A percentile compares a stretch with the other conserved stretches of the same genome.
These are phyloP conservation scores for Pseudodiploospora longispora DNA, from an alignment of 2,329 filamentous ascomycete species.

Conservation along the genomic window DNA sequence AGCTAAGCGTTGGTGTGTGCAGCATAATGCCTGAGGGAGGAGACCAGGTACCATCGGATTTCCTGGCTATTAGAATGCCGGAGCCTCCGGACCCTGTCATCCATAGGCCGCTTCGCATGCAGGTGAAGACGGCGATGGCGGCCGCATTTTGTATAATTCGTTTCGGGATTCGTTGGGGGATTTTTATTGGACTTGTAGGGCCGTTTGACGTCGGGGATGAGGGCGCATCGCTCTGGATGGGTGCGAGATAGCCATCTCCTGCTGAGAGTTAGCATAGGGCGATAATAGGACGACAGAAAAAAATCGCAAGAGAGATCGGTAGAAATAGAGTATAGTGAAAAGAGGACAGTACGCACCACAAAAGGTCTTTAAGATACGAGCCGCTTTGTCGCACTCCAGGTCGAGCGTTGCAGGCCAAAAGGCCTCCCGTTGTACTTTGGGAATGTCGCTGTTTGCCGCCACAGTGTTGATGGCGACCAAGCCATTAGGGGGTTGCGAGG, in stretches of 20 bases:
- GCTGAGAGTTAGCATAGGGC: conserved; percentile 13
- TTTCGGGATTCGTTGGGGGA: conserved; percentile 75
- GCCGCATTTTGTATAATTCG: conserved; percentile 83
- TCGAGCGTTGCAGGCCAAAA: conserved; percentile 84
- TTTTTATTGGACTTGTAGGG: conserved; percentile 42
- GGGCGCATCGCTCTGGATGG: conserved; percentile 27
- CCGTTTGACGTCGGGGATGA: conserved; percentile 21
- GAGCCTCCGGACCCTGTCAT: conserved; percentile 85
- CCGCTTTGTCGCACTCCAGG: conserved; percentile 85
- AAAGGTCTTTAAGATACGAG: conserved; percentile 81
- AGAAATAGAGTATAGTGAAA: background rate
- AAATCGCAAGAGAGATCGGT: background rate
- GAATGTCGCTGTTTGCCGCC: conserved; percentile 22
- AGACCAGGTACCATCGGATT: conserved; percentile 83
- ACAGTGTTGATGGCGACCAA: conserved; percentile 25
- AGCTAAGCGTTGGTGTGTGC: conserved; percentile 81
- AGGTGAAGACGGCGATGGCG: conserved; percentile 88
- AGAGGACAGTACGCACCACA: conserved; percentile 50
- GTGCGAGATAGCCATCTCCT: conserved; percentile 50
- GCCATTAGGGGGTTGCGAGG: conserved; percentile 12
- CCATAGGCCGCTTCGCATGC: conserved; percentile 90
- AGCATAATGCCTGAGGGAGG: conserved; percentile 85
- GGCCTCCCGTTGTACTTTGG: conserved; percentile 46
- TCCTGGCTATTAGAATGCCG: conserved; percentile 75
- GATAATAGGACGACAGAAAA: background rate